phyloP scores from a whole-genome alignment of 78 protist species.

The Monocercomonoides exilis region DNA sequence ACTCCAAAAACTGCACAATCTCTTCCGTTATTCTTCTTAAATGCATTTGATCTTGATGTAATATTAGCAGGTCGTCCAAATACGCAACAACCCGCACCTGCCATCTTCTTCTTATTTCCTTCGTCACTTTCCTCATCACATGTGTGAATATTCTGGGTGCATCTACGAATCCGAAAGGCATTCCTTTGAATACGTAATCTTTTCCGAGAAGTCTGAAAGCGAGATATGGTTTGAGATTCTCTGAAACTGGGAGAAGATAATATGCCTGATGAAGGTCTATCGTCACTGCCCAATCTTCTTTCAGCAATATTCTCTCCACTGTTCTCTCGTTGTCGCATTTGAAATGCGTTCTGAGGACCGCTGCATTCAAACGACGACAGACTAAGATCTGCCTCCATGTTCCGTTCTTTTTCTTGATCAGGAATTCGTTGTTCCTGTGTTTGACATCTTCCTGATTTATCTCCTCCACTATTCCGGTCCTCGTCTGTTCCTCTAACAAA shows the following conservation, averaged over 20 bases:
- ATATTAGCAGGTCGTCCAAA: background rate
- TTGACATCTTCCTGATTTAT: background rate
- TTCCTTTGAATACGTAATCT: background rate
- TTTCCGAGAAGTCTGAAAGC: background rate
- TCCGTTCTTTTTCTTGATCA: background rate
- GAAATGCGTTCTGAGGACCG: background rate
- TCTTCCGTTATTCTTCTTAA: too few relatives aligned
- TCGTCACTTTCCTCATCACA: background rate
- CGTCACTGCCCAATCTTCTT: background rate
- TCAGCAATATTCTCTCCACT: background rate
- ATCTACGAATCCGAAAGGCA: background rate
- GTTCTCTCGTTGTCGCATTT: background rate
- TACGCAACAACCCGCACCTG: background rate
- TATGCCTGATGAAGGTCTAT: background rate
- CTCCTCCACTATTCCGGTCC: background rate
- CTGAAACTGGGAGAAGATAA: background rate
- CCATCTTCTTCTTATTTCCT: background rate
- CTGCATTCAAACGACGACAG: background rate
- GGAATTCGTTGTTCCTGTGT: background rate
- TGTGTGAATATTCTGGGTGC: background rate
- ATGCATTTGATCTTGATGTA: too few relatives aligned
- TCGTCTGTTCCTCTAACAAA: background rate
- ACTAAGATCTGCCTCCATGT: background rate
- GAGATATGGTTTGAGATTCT: background rate
- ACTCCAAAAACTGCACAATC: too few relatives aligned